Evolutionary conservation across 495 filamentous ascomycete genomes (phyloP).

Genomic region (Penicillium malachiteum): DNA sequence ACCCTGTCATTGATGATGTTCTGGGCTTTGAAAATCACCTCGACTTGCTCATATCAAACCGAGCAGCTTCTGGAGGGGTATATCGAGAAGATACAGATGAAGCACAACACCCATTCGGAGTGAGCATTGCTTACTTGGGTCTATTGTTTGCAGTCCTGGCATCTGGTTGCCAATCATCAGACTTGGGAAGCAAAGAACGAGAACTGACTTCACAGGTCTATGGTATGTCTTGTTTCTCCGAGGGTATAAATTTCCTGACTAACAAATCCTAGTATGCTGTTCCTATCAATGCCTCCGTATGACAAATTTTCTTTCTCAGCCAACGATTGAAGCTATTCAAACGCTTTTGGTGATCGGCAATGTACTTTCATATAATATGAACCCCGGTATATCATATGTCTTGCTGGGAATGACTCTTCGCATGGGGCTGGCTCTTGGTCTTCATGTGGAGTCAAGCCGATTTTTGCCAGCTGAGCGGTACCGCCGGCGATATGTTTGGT

Average conservation of each 20-base stretch:
- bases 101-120: conserved; percentile 50
- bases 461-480: conserved; percentile 42
- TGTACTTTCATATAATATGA: conserved; percentile 64
- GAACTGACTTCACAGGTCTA: conserved; percentile 61
- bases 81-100: conserved; percentile 37
- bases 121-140: conserved; percentile 64
- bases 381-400: conserved; percentile 61
- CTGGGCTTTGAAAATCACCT: conserved; percentile 67
- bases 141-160: conserved; percentile 77
- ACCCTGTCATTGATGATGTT: conserved; percentile 74
- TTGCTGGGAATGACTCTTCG: conserved; percentile 58
- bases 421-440: conserved; percentile 56
- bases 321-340: conserved; percentile 59
- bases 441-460: conserved; percentile 53
- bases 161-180: conserved; percentile 78
- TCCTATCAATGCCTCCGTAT: conserved; percentile 62
- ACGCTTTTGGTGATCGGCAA: conserved; percentile 58
- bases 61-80: conserved; percentile 49
- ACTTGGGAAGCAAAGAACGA: conserved; percentile 58
- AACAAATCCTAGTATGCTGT: conserved; percentile 49
- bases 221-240: conserved; percentile 28
- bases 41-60: conserved; percentile 64
- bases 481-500: conserved; percentile 46
- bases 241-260: neutral
- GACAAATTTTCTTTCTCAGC: conserved; percentile 60